Percentiles rank a stretch among this genome's conserved stretches.
Evolutionary conservation across 257 asterid species (phyloP).

Genomic region (Gynochthodes officinalis): DNA sequence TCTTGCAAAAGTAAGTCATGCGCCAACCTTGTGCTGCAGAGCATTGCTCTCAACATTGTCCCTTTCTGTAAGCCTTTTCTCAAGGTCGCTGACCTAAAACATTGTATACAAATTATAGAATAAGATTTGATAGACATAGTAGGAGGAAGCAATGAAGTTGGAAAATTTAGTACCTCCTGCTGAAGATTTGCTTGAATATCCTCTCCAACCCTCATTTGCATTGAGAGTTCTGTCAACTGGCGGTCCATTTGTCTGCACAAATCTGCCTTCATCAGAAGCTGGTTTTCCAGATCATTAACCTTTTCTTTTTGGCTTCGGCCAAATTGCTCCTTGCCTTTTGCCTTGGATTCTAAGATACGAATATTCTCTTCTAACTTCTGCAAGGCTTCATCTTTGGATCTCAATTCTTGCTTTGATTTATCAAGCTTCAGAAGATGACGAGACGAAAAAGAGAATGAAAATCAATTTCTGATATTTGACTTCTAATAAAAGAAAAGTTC

Average conservation of each 20-base stretch:
- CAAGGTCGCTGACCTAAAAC: not conserved
- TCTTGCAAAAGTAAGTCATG: not conserved
- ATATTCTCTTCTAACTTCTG: conserved; percentile 3
- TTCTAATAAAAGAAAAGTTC: not conserved
- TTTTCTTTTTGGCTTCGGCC: conserved; percentile 8
- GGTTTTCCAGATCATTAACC: conserved; percentile 2
- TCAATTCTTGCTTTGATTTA: conserved; percentile 6
- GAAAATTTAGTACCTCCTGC: not conserved
- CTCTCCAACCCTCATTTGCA: conserved; percentile 9
- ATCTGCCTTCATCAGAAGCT: conserved; percentile 26
- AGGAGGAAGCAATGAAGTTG: not conserved
- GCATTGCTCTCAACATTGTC: conserved; percentile 8
- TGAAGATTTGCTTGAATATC: conserved; percentile 8
- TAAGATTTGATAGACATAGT: not conserved
- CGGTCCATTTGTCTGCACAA: conserved; percentile 41
- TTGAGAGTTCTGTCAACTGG: conserved; percentile 9
- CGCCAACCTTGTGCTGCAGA: conserved; percentile 4
- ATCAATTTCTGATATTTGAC: conserved; percentile 35
- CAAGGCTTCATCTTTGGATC: conserved; percentile 3
- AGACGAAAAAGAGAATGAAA: conserved; percentile 27
- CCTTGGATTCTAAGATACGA: conserved; percentile 4
- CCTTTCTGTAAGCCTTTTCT: not conserved
- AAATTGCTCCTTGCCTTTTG: conserved; percentile 7
- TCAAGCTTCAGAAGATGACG: not conserved
- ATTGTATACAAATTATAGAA: not conserved